Evolutionary conservation across 768 basidiomycete species (phyloP), one percentile per base, ranked within the genome.

Genomic region (Suillus clintonianus): DNA sequence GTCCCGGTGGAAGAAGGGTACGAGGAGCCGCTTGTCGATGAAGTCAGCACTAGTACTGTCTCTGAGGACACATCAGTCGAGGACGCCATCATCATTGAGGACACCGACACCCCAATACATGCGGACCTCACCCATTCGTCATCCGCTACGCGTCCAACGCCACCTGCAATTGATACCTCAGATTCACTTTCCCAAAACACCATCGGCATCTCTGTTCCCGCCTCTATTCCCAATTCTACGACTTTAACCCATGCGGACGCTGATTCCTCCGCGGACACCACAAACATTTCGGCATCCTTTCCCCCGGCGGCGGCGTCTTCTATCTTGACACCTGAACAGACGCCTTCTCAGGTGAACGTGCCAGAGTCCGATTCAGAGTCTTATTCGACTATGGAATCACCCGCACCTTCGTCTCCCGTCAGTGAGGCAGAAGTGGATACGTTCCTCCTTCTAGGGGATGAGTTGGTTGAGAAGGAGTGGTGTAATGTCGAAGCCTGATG

Each of bases 371-470:
- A 48, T 27, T 22, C 48, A 24, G 43, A 59, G 15, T 15, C 13
- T 24, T 50, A 9, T 32, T 41, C 19, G 13, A 17, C 42, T 17
- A 30, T 42, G 17, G 56, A 53, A n/a, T 36, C 59, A 27, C 13
- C 19, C 4, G 27, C 32, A n/a, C 19, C 42, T 42, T 30, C 19
- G 22, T 41, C 45, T 43, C 50, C 55, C 41, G 9, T 56, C 22
- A 56, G 36, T 5, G 62, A 59, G 14, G 10, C 27, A 7, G 59
- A 45, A 22, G 37, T 43, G 2, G 56, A 76, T 45, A 68, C 72
- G 0, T 76, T 75, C 62, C 70, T 78, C 17, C 64, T 76, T 54
- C 63, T 42, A 39, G 32, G 27, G 27, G 27, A 27, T 4, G 27
- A 27, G 27, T 27, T 27, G 27, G 27, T 27, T 27, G 57, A 54